phyloP scores from a whole-genome alignment of 2,329 filamentous ascomycete species.

The Diaporthe caulivora region DNA sequence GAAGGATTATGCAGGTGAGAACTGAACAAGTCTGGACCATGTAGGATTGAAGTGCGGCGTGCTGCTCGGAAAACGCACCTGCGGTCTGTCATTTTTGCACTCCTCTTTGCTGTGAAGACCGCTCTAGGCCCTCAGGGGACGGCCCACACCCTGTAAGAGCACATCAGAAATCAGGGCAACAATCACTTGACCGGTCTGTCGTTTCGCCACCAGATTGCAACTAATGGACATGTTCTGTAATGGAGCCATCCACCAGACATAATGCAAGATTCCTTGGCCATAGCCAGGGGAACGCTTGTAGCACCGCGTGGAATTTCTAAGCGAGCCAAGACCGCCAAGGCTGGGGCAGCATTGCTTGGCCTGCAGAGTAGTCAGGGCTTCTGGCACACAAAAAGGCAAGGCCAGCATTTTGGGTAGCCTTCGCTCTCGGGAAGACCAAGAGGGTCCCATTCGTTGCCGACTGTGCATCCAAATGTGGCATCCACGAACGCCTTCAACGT shows the following conservation, averaged over 20 bases:
- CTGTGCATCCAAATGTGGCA: neutral
- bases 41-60: neutral
- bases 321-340: slow-evolving; percentile 27
- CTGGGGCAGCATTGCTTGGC: slow-evolving; percentile 16
- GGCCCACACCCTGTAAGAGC: neutral
- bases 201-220: neutral
- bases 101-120: neutral
- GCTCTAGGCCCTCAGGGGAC: neutral
- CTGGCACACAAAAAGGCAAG: neutral
- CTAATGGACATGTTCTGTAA: neutral
- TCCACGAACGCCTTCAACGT: neutral
- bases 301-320: neutral
- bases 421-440: slow-evolving; percentile 18
- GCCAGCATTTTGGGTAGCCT: slow-evolving; percentile 7
- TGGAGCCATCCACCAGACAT: neutral
- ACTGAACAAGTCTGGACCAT: neutral
- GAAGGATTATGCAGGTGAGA: neutral
- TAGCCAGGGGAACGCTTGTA: neutral
- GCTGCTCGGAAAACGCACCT: neutral
- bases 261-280: neutral
- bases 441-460: neutral
- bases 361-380: slow-evolving; percentile 9
- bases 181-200: neutral
- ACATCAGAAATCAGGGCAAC: too few relatives aligned
- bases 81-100: too few relatives aligned